Conservation (phyloP, 1,284 basidiomycete species). For the Chondrostereum purpureum region DNA sequence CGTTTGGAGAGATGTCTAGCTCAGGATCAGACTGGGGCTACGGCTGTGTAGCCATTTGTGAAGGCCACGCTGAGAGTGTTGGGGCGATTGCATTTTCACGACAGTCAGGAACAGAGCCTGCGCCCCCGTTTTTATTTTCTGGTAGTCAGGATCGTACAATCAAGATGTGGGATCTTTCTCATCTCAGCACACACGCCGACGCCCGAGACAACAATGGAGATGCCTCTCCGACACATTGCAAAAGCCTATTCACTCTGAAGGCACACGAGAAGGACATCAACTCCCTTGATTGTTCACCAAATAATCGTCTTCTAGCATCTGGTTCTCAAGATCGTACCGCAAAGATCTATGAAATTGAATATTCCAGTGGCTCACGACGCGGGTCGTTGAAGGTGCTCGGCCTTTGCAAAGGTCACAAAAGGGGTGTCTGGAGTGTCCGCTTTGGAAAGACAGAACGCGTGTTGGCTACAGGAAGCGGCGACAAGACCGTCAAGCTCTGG, state of each 20-base stretch:
- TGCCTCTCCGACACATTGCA: slow-evolving; percentile 42
- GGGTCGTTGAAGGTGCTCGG: slow-evolving; percentile 78
- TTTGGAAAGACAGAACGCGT: slow-evolving; percentile 83
- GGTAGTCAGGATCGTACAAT: slow-evolving; percentile 96
- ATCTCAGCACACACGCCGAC: slow-evolving; percentile 28
- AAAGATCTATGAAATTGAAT: slow-evolving; percentile 82
- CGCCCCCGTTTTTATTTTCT: slow-evolving; percentile 75
- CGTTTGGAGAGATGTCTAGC: slow-evolving; percentile 19
- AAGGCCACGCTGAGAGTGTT: slow-evolving; percentile 92
- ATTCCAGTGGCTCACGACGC: slow-evolving; percentile 35
- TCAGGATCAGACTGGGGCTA: slow-evolving; percentile 45
- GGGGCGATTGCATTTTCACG: slow-evolving; percentile 84
- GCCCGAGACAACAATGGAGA: slow-evolving; percentile 18
- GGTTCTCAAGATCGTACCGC: slow-evolving; percentile 96
- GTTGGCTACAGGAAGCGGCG: slow-evolving; percentile 90
- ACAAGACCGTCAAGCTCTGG: slow-evolving; percentile 94
- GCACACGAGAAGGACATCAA: slow-evolving; percentile 99
- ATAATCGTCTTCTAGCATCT: slow-evolving; percentile 84
- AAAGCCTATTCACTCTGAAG: slow-evolving; percentile 82
- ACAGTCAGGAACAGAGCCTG: slow-evolving; percentile 25
- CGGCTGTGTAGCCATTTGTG: slow-evolving; percentile 80
- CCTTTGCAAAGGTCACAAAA: slow-evolving; percentile 91
- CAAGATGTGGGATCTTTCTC: slow-evolving; percentile 93
- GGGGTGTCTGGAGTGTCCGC: slow-evolving; percentile 92
- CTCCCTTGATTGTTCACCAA: slow-evolving; percentile 88